phyloP scores from a whole-genome alignment of 148 eudicot species.

The Arctostaphylos glauca region DNA sequence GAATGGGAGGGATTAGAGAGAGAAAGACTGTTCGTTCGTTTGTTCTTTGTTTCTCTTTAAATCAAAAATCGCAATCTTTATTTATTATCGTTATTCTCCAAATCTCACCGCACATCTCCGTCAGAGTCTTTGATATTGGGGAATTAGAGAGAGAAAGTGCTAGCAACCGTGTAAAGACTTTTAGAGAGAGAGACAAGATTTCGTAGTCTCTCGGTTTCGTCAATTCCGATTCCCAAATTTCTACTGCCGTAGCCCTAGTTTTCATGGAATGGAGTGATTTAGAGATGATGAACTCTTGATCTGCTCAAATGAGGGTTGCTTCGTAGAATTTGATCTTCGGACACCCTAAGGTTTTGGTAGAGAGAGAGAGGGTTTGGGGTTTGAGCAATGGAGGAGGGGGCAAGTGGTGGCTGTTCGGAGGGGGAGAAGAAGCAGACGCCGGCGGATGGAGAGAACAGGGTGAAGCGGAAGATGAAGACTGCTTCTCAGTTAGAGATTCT shows the following conservation, averaged over 20 bases:
- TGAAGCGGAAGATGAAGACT: slow-evolving; percentile 88
- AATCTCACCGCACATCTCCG: slow-evolving; percentile 51
- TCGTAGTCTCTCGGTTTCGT: slow-evolving; percentile 1
- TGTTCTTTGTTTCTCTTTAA: slow-evolving; percentile 26
- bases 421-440: slow-evolving; percentile 48
- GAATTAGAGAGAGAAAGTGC: slow-evolving; percentile 23
- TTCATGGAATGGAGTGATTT: not conserved
- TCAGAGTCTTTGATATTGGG: slow-evolving; percentile 14
- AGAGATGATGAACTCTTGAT: not conserved
- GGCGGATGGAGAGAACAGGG: slow-evolving; percentile 61
- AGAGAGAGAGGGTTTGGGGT: not conserved
- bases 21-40: slow-evolving; percentile 26
- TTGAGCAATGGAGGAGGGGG: slow-evolving; percentile 30
- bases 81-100: slow-evolving; percentile 27
- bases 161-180: slow-evolving; percentile 7
- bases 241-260: slow-evolving; percentile 13
- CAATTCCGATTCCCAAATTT: slow-evolving; percentile 10
- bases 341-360: not conserved
- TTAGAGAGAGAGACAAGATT: slow-evolving; percentile 10
- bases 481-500: slow-evolving; percentile 77
- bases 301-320: not conserved
- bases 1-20: slow-evolving; percentile 30
- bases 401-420: slow-evolving; percentile 43
- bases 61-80: slow-evolving; percentile 18
- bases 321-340: not conserved